phyloP scores from a whole-genome alignment of 73 alveolate species.

The Breviolum minutum region DNA sequence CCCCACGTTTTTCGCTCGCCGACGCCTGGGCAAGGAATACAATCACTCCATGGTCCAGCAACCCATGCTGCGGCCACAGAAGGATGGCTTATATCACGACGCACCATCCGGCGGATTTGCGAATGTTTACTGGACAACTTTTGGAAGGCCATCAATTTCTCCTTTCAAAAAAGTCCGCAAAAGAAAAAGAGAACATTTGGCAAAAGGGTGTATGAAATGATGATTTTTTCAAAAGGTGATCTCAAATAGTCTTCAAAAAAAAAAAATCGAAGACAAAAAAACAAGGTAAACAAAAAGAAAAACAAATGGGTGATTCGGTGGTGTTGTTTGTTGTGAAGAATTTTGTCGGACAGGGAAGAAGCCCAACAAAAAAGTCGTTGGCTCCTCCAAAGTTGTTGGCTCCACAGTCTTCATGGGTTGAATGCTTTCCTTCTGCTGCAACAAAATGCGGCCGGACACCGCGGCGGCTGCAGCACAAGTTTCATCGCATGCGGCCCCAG shows the following conservation, averaged over 20 bases:
- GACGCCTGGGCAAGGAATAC: background rate
- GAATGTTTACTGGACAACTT: background rate
- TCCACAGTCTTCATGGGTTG: background rate
- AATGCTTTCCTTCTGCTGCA: background rate
- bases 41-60: conserved; percentile 12
- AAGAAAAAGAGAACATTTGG: no score
- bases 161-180: no score
- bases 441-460: background rate
- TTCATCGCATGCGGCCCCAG: background rate
- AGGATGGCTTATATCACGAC: background rate
- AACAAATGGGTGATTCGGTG: background rate
- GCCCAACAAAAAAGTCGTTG: background rate
- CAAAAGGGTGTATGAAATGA: no score
- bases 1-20: background rate
- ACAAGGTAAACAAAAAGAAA: no score
- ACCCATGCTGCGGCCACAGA: conserved; percentile 54
- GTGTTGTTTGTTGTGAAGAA: background rate
- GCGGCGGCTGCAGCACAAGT: background rate
- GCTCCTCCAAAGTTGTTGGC: background rate
- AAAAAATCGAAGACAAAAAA: no score
- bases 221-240: no score
- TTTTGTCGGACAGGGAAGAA: background rate
- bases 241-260: no score
- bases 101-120: background rate
- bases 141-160: background rate